Evolutionary conservation across 257 asterid species (phyloP).

Genomic region (Handroanthus guayacan): DNA sequence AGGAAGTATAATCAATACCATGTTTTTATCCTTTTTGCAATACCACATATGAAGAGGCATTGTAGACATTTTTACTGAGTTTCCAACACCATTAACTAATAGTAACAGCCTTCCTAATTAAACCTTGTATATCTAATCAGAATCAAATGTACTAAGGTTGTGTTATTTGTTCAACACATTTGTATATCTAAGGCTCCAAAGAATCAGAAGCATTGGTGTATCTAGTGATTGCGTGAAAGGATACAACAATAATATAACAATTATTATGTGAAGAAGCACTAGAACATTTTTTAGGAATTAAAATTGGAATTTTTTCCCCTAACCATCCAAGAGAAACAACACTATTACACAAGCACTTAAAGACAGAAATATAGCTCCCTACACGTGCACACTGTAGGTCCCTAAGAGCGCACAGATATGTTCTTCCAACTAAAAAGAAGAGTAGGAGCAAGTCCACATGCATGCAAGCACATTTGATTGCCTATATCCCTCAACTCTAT

Average conservation of each 20-base stretch:
- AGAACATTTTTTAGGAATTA: neutral
- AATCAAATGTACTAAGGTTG: neutral
- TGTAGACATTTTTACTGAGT: neutral
- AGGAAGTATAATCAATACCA: too few relatives aligned
- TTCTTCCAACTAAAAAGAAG: slow-evolving; percentile 24
- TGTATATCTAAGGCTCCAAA: slow-evolving; percentile 21
- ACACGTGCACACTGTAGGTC: slow-evolving; percentile 10
- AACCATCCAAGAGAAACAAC: slow-evolving; percentile 15
- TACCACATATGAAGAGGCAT: too few relatives aligned
- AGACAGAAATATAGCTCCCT: neutral
- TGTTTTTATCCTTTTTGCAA: too few relatives aligned
- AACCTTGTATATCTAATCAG: neutral
- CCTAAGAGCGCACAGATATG: neutral
- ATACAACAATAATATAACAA: neutral
- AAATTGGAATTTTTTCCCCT: neutral
- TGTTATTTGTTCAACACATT: neutral
- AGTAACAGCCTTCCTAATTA: neutral
- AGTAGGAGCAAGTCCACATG: neutral
- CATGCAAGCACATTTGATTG: slow-evolving; percentile 7
- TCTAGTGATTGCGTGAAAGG: neutral
- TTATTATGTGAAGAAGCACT: neutral
- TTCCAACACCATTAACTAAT: neutral
- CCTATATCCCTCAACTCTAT: neutral
- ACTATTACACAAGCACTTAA: neutral
- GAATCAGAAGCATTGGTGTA: neutral